phyloP scores from a whole-genome alignment of 1,284 basidiomycete genomes.

The Stygiomarasmius scandens region DNA sequence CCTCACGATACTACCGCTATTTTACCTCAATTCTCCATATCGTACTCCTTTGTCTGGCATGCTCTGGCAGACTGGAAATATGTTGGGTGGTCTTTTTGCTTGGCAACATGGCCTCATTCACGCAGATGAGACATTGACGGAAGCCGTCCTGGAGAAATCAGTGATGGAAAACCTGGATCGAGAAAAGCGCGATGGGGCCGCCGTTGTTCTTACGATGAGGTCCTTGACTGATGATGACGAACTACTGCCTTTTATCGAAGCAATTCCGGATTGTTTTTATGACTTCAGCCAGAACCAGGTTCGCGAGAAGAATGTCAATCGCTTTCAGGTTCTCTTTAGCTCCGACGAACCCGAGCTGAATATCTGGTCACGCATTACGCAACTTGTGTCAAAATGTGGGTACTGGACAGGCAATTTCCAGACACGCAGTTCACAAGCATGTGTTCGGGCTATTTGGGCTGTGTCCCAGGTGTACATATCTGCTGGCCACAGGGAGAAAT shows the following conservation, averaged over 20 bases:
- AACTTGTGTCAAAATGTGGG: no score
- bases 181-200: neutral
- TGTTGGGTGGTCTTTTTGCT: neutral
- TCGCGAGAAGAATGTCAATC: no score
- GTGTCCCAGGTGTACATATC: no score
- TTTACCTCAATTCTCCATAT: constrained; percentile 2
- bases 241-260: neutral
- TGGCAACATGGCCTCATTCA: neutral
- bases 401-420: no score
- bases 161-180: neutral
- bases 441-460: no score
- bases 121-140: neutral
- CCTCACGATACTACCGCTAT: constrained; percentile 7
- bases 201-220: neutral
- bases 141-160: neutral
- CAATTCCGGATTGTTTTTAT: neutral
- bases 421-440: no score
- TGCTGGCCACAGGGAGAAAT: no score
- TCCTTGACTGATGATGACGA: neutral
- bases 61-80: neutral
- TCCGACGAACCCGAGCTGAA: no score
- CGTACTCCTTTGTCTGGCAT: constrained; percentile 9
- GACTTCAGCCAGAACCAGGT: no score
- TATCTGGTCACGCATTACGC: no score
- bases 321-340: no score